A percentile compares a stretch with the other conserved stretches of the same genome.
phyloP scores from a whole-genome alignment of 495 filamentous ascomycete genomes.

The Penicillium egyptiacum region DNA sequence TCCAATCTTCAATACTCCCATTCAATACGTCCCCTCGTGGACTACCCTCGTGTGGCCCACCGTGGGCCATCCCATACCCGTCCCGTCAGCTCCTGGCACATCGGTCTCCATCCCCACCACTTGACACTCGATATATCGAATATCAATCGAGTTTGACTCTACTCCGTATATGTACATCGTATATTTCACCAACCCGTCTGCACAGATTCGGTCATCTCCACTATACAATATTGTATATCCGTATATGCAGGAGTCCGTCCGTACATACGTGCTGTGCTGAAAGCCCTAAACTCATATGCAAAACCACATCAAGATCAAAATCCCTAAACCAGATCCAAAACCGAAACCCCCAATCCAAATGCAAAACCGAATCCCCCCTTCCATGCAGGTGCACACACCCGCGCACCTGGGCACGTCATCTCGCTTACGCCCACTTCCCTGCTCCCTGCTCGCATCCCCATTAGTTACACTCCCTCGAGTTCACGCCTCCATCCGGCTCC shows the following conservation, averaged over 20 bases:
- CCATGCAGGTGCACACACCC: neutral
- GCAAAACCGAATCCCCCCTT: neutral
- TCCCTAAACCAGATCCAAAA: no score
- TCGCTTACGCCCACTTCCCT: neutral
- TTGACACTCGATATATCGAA: neutral
- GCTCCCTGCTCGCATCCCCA: no score
- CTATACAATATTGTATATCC: neutral
- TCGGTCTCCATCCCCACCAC: neutral
- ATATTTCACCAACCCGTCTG: neutral
- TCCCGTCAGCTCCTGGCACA: slow-evolving; percentile 9
- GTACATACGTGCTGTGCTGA: no score
- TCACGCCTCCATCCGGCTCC: neutral
- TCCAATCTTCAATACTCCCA: neutral
- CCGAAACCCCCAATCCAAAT: no score
- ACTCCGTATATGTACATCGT: neutral
- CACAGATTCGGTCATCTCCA: neutral
- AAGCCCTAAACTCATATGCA: no score
- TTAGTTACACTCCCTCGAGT: neutral
- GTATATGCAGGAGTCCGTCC: no score
- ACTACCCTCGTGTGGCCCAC: neutral
- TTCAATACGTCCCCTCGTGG: neutral
- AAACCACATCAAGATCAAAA: no score
- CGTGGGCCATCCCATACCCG: neutral
- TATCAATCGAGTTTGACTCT: neutral
- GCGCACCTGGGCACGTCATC: neutral